phyloP scores from a whole-genome alignment of 148 eudicot species.

The Fallopia convolvulus region DNA sequence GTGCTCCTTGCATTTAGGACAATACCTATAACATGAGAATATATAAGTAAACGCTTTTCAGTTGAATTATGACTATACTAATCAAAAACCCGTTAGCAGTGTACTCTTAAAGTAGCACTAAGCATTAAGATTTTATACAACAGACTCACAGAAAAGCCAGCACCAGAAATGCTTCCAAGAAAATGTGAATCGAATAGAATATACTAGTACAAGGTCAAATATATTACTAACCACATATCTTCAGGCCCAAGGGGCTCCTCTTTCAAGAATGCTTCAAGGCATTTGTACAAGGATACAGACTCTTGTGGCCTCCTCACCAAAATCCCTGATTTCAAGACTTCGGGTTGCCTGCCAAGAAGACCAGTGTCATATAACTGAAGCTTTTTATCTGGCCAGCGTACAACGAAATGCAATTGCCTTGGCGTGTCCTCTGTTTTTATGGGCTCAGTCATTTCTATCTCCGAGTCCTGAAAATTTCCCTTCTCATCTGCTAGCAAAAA shows the following conservation, averaged over 20 bases:
- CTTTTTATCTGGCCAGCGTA: constrained; percentile 67
- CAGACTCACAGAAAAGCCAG: not conserved
- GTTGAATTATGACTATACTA: not conserved
- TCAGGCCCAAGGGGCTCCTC: constrained; percentile 95
- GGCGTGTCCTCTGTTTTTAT: constrained; percentile 28
- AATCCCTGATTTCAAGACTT: constrained; percentile 64
- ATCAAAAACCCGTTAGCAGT: not conserved
- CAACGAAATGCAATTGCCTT: constrained; percentile 50
- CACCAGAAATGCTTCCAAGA: not conserved
- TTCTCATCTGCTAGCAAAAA: constrained; percentile 69
- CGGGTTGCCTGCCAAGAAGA: constrained; percentile 53
- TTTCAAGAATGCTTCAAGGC: constrained; percentile 80
- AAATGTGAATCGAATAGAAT: not conserved
- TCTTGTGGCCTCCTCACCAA: constrained; percentile 70
- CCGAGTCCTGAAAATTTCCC: constrained; percentile 41
- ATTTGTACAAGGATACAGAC: constrained; percentile 53
- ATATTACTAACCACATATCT: constrained; percentile 90
- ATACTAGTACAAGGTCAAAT: not conserved
- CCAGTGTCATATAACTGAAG: constrained; percentile 44
- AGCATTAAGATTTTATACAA: not conserved
- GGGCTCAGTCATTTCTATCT: constrained; percentile 55
- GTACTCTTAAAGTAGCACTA: not conserved
- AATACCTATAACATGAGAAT: constrained; percentile 49
- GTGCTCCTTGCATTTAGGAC: constrained; percentile 87
- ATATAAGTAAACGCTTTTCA: not conserved